Evolutionary conservation across 306 rosid genomes (phyloP).

Genomic region (Vigna unguiculata): DNA sequence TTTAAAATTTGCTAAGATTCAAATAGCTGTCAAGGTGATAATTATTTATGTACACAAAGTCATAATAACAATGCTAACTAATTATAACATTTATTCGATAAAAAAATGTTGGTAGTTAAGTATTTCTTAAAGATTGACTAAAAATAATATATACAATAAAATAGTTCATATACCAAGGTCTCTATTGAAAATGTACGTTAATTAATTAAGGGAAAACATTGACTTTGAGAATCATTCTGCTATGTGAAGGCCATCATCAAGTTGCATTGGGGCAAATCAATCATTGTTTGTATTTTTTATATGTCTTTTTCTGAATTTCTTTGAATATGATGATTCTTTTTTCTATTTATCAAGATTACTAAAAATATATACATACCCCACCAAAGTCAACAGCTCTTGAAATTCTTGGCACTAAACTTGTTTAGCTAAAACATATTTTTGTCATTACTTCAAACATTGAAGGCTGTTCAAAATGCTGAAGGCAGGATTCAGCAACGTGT

Average conservation of each 20-base stretch:
- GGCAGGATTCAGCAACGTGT: slow-evolving; percentile 39
- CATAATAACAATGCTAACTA: background rate
- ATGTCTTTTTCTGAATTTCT: background rate
- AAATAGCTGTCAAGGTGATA: background rate
- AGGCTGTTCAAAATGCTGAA: slow-evolving; percentile 29
- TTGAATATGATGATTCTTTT: slow-evolving; percentile 5
- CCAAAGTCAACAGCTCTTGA: slow-evolving; percentile 54
- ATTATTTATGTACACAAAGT: background rate
- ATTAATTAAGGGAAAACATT: slow-evolving; percentile 40
- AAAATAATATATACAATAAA: background rate
- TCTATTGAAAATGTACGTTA: background rate
- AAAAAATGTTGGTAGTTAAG: background rate
- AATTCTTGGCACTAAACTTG: slow-evolving; percentile 39
- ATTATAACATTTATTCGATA: background rate
- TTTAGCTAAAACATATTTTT: slow-evolving; percentile 31
- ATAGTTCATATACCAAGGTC: background rate
- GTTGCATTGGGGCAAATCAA: slow-evolving; percentile 29
- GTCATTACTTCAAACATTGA: slow-evolving; percentile 29
- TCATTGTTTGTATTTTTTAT: background rate
- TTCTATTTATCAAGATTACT: background rate
- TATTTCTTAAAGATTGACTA: slow-evolving; percentile 5
- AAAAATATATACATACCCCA: slow-evolving; percentile 16
- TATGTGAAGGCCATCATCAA: slow-evolving; percentile 40
- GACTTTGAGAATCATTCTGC: slow-evolving; percentile 39
- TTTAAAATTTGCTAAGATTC: background rate